Evolutionary conservation across 2,329 filamentous ascomycete genomes (phyloP).

Genomic region (Rhexocercosporidium sp.): DNA sequence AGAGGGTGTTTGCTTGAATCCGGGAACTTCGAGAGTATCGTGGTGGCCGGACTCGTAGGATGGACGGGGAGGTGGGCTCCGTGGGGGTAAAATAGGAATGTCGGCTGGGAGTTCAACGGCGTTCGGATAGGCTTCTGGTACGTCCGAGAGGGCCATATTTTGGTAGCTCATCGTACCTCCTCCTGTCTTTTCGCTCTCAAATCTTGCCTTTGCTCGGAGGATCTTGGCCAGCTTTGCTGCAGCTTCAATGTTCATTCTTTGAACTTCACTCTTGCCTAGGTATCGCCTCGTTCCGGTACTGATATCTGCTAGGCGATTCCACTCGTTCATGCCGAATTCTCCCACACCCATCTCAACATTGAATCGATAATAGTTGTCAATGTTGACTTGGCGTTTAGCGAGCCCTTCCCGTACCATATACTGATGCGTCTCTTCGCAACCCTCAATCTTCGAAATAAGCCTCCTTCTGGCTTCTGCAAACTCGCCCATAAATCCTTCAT

Average conservation of each 20-base stretch:
- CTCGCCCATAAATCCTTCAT: conserved; percentile 89
- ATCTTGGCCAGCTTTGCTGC: conserved; percentile 85
- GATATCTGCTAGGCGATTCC: conserved; percentile 92
- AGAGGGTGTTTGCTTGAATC: conserved; percentile 41
- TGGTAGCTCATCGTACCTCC: conserved; percentile 14
- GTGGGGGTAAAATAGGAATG: conserved; percentile 31
- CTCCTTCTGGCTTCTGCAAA: conserved; percentile 88
- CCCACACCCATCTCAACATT: conserved; percentile 96
- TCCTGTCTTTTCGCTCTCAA: conserved; percentile 28
- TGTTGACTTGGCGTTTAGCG: conserved; percentile 76
- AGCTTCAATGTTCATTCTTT: conserved; percentile 76
- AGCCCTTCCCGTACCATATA: conserved; percentile 83
- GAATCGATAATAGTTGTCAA: conserved; percentile 92
- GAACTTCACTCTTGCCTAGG: conserved; percentile 73
- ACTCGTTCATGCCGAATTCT: conserved; percentile 99
- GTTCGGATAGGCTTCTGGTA: conserved; percentile 46
- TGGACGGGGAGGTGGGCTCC: conserved; percentile 35
- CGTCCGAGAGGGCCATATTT: conserved; percentile 33
- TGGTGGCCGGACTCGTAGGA: conserved; percentile 43
- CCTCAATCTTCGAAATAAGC: conserved; percentile 91
- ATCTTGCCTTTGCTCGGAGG: conserved; percentile 66
- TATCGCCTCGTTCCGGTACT: conserved; percentile 90
- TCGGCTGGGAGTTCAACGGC: conserved; percentile 65
- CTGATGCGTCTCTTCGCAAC: conserved; percentile 88
- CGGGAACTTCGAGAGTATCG: conserved; percentile 38